A percentile compares a stretch with the other conserved stretches of the same genome.
These are phyloP conservation scores for Fusarium tricinctum DNA, from an alignment of 2,329 filamentous ascomycete genomes.

Conservation along the genomic window DNA sequence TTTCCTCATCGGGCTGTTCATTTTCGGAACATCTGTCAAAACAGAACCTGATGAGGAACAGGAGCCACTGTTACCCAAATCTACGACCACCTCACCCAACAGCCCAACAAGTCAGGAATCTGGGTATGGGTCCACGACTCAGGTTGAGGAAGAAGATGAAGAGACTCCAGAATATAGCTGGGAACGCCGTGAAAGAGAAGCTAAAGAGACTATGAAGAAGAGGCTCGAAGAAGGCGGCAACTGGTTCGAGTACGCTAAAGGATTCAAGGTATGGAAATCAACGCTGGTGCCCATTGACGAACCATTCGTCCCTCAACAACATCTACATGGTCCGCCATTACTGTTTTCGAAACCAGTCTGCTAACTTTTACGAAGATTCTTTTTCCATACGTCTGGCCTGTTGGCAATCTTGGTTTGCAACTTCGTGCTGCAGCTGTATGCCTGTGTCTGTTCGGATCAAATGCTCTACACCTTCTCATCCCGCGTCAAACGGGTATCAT, in stretches of 20 bases:
- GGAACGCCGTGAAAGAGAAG: constrained; percentile 67
- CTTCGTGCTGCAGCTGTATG: constrained; percentile 76
- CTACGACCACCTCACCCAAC: constrained; percentile 36
- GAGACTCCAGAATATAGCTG: constrained; percentile 66
- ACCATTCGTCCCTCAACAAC: too few relatives aligned
- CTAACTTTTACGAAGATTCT: constrained; percentile 68
- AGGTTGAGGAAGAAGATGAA: constrained; percentile 56
- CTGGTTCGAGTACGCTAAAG: constrained; percentile 82
- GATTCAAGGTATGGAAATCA: constrained; percentile 68
- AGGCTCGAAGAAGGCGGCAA: constrained; percentile 80
- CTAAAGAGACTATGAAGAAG: constrained; percentile 73
- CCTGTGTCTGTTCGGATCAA: constrained; percentile 76
- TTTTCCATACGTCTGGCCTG: constrained; percentile 84
- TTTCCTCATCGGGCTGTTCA: constrained; percentile 34
- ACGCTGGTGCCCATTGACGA: not conserved
- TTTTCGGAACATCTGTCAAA: constrained; percentile 32
- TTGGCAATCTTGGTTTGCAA: constrained; percentile 75
- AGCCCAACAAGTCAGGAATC: constrained; percentile 47
- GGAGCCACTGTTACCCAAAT: constrained; percentile 67
- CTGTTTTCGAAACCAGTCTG: not conserved
- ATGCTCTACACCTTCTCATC: constrained; percentile 80
- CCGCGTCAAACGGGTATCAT: constrained; percentile 87
- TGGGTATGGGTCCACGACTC: constrained; percentile 60
- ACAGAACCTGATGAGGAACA: constrained; percentile 66
- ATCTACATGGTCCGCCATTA: not conserved